Evolutionary conservation across 2,329 filamentous ascomycete species (phyloP).

Genomic region (Penicillium sp.): DNA sequence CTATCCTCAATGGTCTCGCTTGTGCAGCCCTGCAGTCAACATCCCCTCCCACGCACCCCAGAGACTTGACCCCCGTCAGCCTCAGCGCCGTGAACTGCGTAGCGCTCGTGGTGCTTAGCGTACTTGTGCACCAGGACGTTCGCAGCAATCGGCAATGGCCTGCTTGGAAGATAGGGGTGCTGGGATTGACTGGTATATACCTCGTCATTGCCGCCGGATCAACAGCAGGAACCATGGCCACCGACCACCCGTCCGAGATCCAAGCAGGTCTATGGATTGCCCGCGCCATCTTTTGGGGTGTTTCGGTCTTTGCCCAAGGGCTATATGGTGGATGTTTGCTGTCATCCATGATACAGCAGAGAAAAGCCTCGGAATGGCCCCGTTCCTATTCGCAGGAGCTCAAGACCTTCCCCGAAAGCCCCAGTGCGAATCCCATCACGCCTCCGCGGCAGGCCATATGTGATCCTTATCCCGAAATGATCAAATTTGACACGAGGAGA

Average conservation of each 20-base stretch:
- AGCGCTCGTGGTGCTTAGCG: constrained; percentile 20
- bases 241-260: constrained; percentile 16
- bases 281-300: constrained; percentile 38
- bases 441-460: constrained; percentile 11
- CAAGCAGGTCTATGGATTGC: constrained; percentile 28
- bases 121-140: constrained; percentile 20
- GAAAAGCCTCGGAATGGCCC: constrained; percentile 22
- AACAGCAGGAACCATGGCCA: constrained; percentile 30
- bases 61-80: constrained; percentile 26
- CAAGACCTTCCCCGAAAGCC: constrained; percentile 17
- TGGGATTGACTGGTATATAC: constrained; percentile 24
- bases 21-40: constrained; percentile 24
- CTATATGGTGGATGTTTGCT: constrained; percentile 32
- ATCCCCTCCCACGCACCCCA: constrained; percentile 12
- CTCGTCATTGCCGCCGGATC: constrained; percentile 26
- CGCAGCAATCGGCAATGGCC: constrained; percentile 14
- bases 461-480: constrained; percentile 14
- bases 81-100: constrained; percentile 29
- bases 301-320: constrained; percentile 34
- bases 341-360: constrained; percentile 12
- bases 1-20: constrained; percentile 31
- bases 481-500: constrained; percentile 21
- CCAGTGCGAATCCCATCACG: constrained; percentile 5
- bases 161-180: constrained; percentile 19
- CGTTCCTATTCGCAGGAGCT: constrained; percentile 26